Base-by-base conservation (phyloP, 2,329 filamentous ascomycete species). In the Apiospora pterosperma region DNA sequence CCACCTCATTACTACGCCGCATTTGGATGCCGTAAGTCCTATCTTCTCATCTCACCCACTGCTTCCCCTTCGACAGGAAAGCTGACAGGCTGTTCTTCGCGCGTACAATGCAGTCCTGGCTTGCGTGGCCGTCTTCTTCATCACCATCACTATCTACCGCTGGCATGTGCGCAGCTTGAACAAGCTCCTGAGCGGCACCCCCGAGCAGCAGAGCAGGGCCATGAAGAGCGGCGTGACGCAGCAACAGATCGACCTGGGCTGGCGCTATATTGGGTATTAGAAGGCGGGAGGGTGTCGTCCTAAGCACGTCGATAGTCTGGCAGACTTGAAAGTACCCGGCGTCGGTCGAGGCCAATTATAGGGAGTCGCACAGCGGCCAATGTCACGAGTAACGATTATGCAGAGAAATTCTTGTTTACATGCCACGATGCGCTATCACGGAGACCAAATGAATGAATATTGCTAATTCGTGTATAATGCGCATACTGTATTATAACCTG, bases 161-260 rank as follows among this genome's bases (percentile, higher is more conserved):
- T 60, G 66, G 48, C 64, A 67, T n/a, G 68, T 74, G 1, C 64
- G 63, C 10, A 60, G 62, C 19, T 44, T 71, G 63, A 73, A 73
- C 65, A 66, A 61, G 23, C 64, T 67, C 8, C 62, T 73, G 6
- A 62, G 61, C 8, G 70, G 70, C 3, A 67, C 66, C 5, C 63
- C 66, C n/a, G 67, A 67, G 44, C 61, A 71, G 11, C 65, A 70
- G 58, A 28, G 41, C 36, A 64, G 61, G 61, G 72, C 63, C 21
- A 69, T 70, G 64, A 73, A 72, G 65, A 62, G 68, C 10, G 69
- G 70, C 16, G 71, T 72, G 10, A 72, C 71, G 0, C 60, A 71
- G 48, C 64, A 73, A 59, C 67, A 71, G 65, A 62, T 73, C 1
- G 66, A 72, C n/a, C 62, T 74, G 42, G 66, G 66, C 36, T 74